Percentiles rank a stretch among this genome's conserved stretches.
phyloP scores from a whole-genome alignment of 139 green algal species.

The Picochlorum costavermella region DNA sequence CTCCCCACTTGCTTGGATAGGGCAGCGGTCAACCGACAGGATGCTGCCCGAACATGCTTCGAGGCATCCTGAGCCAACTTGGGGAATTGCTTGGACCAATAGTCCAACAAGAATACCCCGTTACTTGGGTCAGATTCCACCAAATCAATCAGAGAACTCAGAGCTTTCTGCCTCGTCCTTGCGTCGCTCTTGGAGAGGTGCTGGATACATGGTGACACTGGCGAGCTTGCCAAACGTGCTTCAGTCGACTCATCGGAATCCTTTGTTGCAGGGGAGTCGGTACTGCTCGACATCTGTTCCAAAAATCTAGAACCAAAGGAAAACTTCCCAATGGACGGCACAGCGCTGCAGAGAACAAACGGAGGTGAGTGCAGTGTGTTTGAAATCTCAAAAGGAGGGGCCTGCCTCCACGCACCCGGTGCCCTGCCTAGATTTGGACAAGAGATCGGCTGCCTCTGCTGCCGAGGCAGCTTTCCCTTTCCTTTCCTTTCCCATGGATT shows the following conservation, averaged over 20 bases:
- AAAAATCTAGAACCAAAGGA: conserved; percentile 31
- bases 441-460: too few species aligned
- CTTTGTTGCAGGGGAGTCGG: neutral
- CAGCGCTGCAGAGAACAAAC: neutral
- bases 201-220: conserved; percentile 48
- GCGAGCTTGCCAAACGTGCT: neutral
- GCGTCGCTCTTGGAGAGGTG: conserved; percentile 69
- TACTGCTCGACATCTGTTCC: neutral
- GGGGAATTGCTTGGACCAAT: conserved; percentile 63
- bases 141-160: conserved; percentile 50
- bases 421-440: too few species aligned
- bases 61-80: conserved; percentile 56
- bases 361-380: neutral
- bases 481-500: too few species aligned
- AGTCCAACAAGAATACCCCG: conserved; percentile 38
- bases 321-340: conserved; percentile 9
- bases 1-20: conserved; percentile 34
- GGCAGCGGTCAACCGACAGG: conserved; percentile 31
- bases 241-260: too few species aligned
- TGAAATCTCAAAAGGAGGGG: too few species aligned
- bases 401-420: too few species aligned
- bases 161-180: conserved; percentile 74
- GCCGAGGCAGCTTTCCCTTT: too few species aligned
- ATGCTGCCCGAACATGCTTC: conserved; percentile 50
- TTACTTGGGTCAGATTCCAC: conserved; percentile 18